phyloP scores from a whole-genome alignment of 805 yeast species.

The Zygotorulaspora chibaensis region DNA sequence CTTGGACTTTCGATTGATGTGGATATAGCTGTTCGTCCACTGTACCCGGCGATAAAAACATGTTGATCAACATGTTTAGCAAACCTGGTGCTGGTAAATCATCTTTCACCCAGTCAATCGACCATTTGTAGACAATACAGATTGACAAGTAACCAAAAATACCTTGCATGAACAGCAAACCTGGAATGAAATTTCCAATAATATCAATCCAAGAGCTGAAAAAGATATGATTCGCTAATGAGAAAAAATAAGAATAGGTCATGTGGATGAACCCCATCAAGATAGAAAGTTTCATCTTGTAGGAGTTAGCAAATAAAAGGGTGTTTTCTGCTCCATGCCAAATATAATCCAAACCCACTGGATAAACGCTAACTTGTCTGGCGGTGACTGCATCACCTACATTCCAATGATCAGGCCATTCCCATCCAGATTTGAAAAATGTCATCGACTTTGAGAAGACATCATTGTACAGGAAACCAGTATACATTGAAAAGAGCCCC shows the following conservation, averaged over 20 bases:
- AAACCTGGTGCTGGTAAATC: conserved; percentile 65
- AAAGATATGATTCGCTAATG: conserved; percentile 57
- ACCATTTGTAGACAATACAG: conserved; percentile 71
- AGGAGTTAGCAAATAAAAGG: conserved; percentile 63
- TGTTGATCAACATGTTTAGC: conserved; percentile 68
- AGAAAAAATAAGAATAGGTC: conserved; percentile 65
- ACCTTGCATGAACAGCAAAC: conserved; percentile 68
- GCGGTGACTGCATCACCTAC: conserved; percentile 49
- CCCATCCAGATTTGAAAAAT: conserved; percentile 66
- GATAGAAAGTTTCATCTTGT: conserved; percentile 72
- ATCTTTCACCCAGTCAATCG: conserved; percentile 62
- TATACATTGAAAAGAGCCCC: conserved; percentile 71
- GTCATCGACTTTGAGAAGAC: conserved; percentile 66
- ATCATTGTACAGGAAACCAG: conserved; percentile 72
- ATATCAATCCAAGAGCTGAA: conserved; percentile 61
- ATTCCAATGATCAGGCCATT: conserved; percentile 52
- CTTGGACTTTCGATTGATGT: conserved; percentile 61
- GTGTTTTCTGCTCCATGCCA: conserved; percentile 83
- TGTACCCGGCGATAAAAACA: conserved; percentile 71
- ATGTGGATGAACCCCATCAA: conserved; percentile 73
- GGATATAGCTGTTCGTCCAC: conserved; percentile 62
- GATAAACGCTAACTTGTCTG: conserved; percentile 47
- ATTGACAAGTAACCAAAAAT: conserved; percentile 67
- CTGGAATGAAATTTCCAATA: conserved; percentile 69
- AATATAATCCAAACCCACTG: conserved; percentile 63